phyloP scores from a whole-genome alignment of 148 eudicot species.

The Tetragonia tetragonoides region DNA sequence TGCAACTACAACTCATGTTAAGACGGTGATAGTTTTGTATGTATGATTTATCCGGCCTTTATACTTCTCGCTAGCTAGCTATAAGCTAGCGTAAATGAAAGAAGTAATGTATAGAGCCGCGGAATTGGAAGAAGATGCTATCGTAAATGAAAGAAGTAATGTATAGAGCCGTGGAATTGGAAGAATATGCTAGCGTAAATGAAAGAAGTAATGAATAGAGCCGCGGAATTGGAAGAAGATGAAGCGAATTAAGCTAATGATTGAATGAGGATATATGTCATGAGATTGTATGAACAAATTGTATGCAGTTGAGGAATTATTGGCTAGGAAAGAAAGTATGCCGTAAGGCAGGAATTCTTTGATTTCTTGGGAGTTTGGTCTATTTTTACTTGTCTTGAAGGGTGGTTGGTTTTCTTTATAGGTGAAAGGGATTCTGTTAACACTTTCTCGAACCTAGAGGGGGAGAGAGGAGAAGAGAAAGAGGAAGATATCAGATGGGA shows the following conservation, averaged over 20 bases:
- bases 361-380: constrained; percentile 24
- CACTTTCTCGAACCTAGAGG: constrained; percentile 43
- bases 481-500: neutral
- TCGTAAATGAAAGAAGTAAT: neutral
- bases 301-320: too few species aligned
- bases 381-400: constrained; percentile 10
- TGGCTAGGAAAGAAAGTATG: neutral
- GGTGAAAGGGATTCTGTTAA: constrained; percentile 36
- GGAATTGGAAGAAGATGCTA: neutral
- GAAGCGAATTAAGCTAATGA: neutral
- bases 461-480: constrained; percentile 1
- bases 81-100: neutral
- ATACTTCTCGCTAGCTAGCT: too few species aligned
- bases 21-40: too few species aligned
- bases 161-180: too few species aligned
- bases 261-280: too few species aligned
- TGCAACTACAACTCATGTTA: too few species aligned
- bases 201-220: too few species aligned
- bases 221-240: neutral
- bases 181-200: neutral
- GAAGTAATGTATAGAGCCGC: too few species aligned
- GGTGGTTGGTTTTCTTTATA: constrained; percentile 50
- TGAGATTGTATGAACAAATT: too few species aligned
- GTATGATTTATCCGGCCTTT: too few species aligned
- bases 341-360: constrained; percentile 12